Base-by-base conservation (phyloP, 2,329 filamentous ascomycete genomes). In the Colletotrichum costaricense region DNA sequence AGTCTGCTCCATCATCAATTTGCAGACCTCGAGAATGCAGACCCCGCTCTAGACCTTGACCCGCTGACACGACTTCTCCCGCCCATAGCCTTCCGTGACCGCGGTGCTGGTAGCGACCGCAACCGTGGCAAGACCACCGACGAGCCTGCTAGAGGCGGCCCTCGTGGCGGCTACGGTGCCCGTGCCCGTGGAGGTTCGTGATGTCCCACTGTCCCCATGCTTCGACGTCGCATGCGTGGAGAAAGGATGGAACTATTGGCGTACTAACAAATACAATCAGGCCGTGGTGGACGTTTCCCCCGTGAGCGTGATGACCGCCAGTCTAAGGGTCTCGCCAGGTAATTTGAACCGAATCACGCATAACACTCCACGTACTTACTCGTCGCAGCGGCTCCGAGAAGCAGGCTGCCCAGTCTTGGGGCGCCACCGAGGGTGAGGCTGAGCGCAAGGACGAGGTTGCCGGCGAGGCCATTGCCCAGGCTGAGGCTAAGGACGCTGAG, bases 361-460 rank as follows among this genome's bases (percentile, higher is more conserved):
- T 38, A 46, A 22, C 55, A 24, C 11, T 22, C 19, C 71, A 35
- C 63, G 58, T 60, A 49, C 74, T 78, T 73, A 79, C 79, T 79
- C 77, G 35, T 46, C 46, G 73, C 69, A 94, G 93, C 80, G 93
- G 94, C 77, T 93, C 93, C 81, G 93, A 95, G 79, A 97, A 97
- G 91, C 93, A 96, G 86, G 92, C 93, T 82, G 93, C 92, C 81
- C 94, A 96, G 84, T 93, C 94, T 79, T 98, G 96, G 95, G 97
- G 96, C 79, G 92, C 91, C 81, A 89, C 90, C 78, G 93, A 94
- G 81, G 97, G 95, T 80, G 88, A 92, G 75, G 93, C 93, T 81
- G 95, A 97, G 87, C 92, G 93, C 86, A 93, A 93, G 81, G 97
- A 98, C 80, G 97, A 98, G 90, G 91, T 94, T 86, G 95, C 93